These are phyloP conservation scores for Pythium rhizo-oryzae DNA, from an alignment of 352 stramenopile species.

Conservation along the genomic window DNA sequence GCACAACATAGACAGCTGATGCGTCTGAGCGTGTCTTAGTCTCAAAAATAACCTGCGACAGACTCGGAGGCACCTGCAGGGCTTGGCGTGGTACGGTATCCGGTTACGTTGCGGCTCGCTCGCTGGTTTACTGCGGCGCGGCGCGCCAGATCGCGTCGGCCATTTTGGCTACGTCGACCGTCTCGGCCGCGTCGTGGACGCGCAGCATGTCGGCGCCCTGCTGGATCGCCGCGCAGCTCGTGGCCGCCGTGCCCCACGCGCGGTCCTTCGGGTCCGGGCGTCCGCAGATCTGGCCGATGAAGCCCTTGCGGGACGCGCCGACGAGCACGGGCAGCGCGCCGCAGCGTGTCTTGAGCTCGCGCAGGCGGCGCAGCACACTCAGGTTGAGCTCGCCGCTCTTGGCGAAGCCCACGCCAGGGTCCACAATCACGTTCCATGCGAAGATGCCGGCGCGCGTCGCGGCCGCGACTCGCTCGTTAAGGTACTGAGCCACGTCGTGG, in stretches of 20 bases:
- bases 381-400: conserved; percentile 94
- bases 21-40: conserved; percentile 10
- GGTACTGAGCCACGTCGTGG: conserved; percentile 76
- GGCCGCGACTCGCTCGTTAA: conserved; percentile 68
- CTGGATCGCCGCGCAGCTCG: conserved; percentile 83
- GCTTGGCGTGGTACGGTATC: too few relatives aligned
- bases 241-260: conserved; percentile 93
- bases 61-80: conserved; percentile 4
- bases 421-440: conserved; percentile 95
- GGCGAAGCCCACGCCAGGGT: conserved; percentile 98
- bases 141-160: conserved; percentile 92
- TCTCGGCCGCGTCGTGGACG: conserved; percentile 95
- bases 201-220: conserved; percentile 91
- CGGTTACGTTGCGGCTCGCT: not conserved
- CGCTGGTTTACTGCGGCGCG: not conserved
- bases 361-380: conserved; percentile 84
- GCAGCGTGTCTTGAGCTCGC: conserved; percentile 48
- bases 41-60: conserved; percentile 13
- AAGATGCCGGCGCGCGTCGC: conserved; percentile 90
- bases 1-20: not conserved
- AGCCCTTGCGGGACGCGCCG: conserved; percentile 97
- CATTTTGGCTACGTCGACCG: conserved; percentile 90
- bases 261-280: conserved; percentile 85
- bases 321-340: conserved; percentile 70
- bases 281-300: conserved; percentile 94